phyloP scores from a whole-genome alignment of 129 eudicot species.

The Helianthus annuus region HanXRQr2.0-SUNRISE NC_035436.2:190741571-190742070 shows the following conservation, averaged over 20 bases:
- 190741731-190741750: slow-evolving; percentile 20
- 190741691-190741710: slow-evolving; percentile 20
- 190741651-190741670: slow-evolving; percentile 89
- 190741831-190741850: slow-evolving; percentile 7
- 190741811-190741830: slow-evolving; percentile 13
- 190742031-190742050: neutral
- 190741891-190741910: neutral
- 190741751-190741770: slow-evolving; percentile 21
- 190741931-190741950: slow-evolving; percentile 9
- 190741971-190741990: slow-evolving; percentile 4
- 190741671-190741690: slow-evolving; percentile 90
- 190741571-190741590: slow-evolving; percentile 88
- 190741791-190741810: slow-evolving; percentile 15
- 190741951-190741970: neutral
- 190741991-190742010: neutral
- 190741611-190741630: slow-evolving; percentile 91
- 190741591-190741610: slow-evolving; percentile 89
- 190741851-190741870: slow-evolving; percentile 14
- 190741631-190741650: slow-evolving; percentile 56
- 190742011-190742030: neutral
- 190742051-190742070: neutral
- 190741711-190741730: slow-evolving; percentile 18
- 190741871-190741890: neutral
- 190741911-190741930: slow-evolving; percentile 5
- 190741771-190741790: slow-evolving; percentile 14